Evolutionary conservation across 2,329 filamentous ascomycete species (phyloP).

Genomic region (Magnaporthiopsis incrustans): DNA sequence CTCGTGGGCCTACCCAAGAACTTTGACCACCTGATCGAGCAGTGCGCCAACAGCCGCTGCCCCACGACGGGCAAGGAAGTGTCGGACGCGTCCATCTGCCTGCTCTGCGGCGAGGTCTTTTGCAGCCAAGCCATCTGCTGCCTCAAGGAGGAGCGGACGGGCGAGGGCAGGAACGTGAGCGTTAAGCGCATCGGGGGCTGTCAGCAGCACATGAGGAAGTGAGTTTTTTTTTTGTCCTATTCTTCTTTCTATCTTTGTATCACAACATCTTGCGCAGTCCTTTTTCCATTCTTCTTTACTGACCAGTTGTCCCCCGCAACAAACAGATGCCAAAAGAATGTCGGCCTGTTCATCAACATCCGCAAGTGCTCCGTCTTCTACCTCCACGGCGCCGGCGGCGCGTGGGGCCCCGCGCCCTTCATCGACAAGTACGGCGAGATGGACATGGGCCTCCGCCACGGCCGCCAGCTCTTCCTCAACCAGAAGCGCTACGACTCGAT

Average conservation of each 20-base stretch:
- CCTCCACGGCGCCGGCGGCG: conserved; percentile 72
- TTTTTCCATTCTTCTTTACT: background rate
- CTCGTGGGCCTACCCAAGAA: conserved; percentile 86
- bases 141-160: conserved; percentile 49
- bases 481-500: conserved; percentile 90
- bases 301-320: background rate
- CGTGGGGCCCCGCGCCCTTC: conserved; percentile 82
- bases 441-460: conserved; percentile 80
- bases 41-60: conserved; percentile 75
- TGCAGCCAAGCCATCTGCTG: conserved; percentile 94
- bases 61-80: conserved; percentile 88
- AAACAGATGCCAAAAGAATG: conserved; percentile 71
- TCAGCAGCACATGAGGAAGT: conserved; percentile 84
- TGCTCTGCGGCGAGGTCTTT: conserved; percentile 95
- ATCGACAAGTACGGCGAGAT: conserved; percentile 94
- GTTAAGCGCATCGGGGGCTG: conserved; percentile 62
- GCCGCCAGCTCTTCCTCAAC: conserved; percentile 84
- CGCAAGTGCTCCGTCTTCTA: conserved; percentile 92
- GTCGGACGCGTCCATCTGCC: conserved; percentile 81
- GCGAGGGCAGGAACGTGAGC: conserved; percentile 27
- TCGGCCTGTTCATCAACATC: conserved; percentile 94
- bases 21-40: conserved; percentile 87
- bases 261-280: no score
- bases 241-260: background rate
- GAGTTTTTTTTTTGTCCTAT: conserved; percentile 28